Evolutionary conservation across 805 yeast species (phyloP).

Genomic region (Candida pseudoglaebosa): DNA sequence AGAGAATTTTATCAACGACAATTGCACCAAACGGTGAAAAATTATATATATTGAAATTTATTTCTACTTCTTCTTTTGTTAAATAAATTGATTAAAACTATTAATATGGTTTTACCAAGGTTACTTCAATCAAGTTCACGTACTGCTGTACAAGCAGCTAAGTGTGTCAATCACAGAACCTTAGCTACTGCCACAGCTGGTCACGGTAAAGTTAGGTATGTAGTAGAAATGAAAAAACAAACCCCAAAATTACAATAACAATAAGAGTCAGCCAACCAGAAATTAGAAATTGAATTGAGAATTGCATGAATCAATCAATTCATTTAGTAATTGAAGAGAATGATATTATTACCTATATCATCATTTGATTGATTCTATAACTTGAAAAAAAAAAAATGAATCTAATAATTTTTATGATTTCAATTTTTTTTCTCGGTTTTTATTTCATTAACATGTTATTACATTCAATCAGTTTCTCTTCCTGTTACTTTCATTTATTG

Average conservation of each 20-base stretch:
- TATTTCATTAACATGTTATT: too few relatives aligned
- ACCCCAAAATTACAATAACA: too few relatives aligned
- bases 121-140: constrained; percentile 60
- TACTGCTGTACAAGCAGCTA: constrained; percentile 85
- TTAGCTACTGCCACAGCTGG: constrained; percentile 73
- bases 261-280: not conserved
- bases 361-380: not conserved
- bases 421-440: too few relatives aligned
- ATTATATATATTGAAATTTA: constrained; percentile 3
- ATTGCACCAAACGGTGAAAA: not conserved
- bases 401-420: too few relatives aligned
- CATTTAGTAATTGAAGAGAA: too few relatives aligned
- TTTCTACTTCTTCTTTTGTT: constrained; percentile 3
- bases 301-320: too few relatives aligned
- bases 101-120: constrained; percentile 53
- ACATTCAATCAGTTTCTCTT: too few relatives aligned
- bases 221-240: constrained; percentile 21
- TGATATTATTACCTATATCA: too few relatives aligned
- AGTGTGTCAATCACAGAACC: constrained; percentile 75
- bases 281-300: not conserved
- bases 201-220: constrained; percentile 86
- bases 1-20: not conserved
- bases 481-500: too few relatives aligned
- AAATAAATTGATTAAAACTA: constrained; percentile 1
- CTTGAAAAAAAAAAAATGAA: too few relatives aligned